phyloP scores from a whole-genome alignment of 1,284 basidiomycete genomes.

The Austroboletus niveus region DNA sequence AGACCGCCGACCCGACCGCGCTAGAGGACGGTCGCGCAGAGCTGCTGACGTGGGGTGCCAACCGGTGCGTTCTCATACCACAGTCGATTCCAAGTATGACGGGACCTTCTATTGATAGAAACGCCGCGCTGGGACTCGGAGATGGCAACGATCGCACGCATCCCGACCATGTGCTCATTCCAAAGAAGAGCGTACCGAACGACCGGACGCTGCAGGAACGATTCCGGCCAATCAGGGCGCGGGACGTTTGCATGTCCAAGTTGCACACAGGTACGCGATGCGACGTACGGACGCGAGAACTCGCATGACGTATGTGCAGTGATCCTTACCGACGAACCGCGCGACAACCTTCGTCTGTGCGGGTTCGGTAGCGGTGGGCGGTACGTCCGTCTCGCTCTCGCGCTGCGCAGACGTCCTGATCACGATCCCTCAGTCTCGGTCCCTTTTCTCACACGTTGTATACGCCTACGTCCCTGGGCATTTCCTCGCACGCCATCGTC shows the following conservation, averaged over 20 bases:
- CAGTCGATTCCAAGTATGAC: not conserved
- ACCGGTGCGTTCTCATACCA: conserved; percentile 47
- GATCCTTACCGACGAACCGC: conserved; percentile 71
- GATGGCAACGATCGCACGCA: conserved; percentile 78
- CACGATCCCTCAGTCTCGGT: conserved; percentile 55
- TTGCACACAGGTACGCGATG: conserved; percentile 62
- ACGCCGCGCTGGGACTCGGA: conserved; percentile 82
- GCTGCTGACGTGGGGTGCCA: conserved; percentile 90
- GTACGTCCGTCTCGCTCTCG: conserved; percentile 33
- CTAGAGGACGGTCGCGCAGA: conserved; percentile 47
- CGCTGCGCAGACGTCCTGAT: conserved; percentile 3
- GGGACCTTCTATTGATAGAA: conserved; percentile 41
- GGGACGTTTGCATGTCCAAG: conserved; percentile 76
- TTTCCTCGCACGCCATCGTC: conserved; percentile 50
- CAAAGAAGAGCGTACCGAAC: conserved; percentile 30
- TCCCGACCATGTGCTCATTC: conserved; percentile 77
- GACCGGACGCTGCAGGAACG: conserved; percentile 38
- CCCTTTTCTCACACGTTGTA: conserved; percentile 80
- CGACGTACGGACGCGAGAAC: not conserved
- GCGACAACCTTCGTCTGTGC: conserved; percentile 78
- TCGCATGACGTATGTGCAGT: conserved; percentile 33
- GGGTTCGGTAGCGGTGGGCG: conserved; percentile 86
- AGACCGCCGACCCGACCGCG: conserved; percentile 63
- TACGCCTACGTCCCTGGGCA: conserved; percentile 55
- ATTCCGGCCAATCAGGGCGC: conserved; percentile 62